Evolutionary conservation across 2,329 filamentous ascomycete genomes (phyloP).

Genomic region (Fusarium sp.): DNA sequence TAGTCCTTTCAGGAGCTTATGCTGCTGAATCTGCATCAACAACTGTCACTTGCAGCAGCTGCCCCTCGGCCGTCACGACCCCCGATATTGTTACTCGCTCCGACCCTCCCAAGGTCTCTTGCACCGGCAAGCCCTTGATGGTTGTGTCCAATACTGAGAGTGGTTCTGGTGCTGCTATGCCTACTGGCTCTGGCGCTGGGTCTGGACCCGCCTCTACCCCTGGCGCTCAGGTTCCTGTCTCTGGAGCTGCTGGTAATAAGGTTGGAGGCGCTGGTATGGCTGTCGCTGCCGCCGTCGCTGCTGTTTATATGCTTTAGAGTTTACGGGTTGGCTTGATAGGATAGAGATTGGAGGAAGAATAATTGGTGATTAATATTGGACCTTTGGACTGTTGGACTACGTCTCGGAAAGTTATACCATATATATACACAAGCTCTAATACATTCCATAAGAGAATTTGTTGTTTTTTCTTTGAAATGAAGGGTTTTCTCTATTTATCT

Average conservation of each 20-base stretch:
- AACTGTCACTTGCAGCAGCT: slow-evolving; percentile 27
- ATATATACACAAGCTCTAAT: neutral
- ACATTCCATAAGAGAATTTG: no score
- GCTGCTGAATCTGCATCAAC: slow-evolving; percentile 32
- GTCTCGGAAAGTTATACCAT: neutral
- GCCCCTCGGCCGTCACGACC: slow-evolving; percentile 11
- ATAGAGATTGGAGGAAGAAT: neutral
- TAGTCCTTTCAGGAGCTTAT: slow-evolving; percentile 28
- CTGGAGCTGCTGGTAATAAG: slow-evolving; percentile 22
- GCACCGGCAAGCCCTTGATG: slow-evolving; percentile 21
- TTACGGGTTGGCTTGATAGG: neutral
- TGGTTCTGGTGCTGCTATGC: slow-evolving; percentile 12
- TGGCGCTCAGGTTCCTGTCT: slow-evolving; percentile 9
- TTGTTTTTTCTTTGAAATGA: no score
- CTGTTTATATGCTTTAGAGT: slow-evolving; percentile 17
- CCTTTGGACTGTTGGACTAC: no score
- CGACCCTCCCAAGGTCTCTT: slow-evolving; percentile 23
- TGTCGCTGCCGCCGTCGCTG: neutral
- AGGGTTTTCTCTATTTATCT: neutral
- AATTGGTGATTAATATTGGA: slow-evolving; percentile 5
- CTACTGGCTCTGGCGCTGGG: slow-evolving; percentile 17
- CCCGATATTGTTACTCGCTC: slow-evolving; percentile 35
- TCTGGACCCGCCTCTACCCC: slow-evolving; percentile 21
- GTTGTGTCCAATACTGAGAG: slow-evolving; percentile 13
- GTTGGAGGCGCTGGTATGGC: slow-evolving; percentile 5